These are phyloP conservation scores for Santalum album DNA, from an alignment of 164 flowering plant species.

Conservation along the genomic window DNA sequence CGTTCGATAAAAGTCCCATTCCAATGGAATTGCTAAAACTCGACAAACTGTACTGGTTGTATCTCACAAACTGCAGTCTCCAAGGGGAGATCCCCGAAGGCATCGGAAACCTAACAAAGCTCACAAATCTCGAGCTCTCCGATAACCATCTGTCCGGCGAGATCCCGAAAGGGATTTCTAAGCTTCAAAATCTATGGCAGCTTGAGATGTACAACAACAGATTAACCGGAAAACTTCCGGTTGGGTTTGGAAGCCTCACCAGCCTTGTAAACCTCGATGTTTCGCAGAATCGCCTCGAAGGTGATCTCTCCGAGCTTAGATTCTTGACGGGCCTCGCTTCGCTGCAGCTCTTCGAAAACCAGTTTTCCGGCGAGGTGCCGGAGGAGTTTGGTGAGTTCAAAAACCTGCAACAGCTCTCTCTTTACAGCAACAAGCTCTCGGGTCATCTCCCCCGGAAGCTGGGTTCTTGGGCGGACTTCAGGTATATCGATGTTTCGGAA, in stretches of 20 bases:
- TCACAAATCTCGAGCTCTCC: constrained; percentile 28
- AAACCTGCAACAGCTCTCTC: constrained; percentile 17
- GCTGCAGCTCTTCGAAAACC: constrained; percentile 33
- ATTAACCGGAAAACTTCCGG: constrained; percentile 24
- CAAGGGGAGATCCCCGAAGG: constrained; percentile 24
- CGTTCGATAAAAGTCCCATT: constrained; percentile 33
- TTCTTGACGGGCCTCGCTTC: constrained; percentile 20
- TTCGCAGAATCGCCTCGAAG: constrained; percentile 23
- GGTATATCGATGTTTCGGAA: constrained; percentile 32
- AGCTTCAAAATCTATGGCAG: constrained; percentile 24
- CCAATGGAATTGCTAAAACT: constrained; percentile 45
- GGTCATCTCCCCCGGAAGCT: constrained; percentile 28
- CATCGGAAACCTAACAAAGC: constrained; percentile 19
- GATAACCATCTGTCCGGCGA: constrained; percentile 23
- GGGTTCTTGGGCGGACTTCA: constrained; percentile 26
- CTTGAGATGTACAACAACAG: constrained; percentile 32
- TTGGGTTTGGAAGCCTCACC: constrained; percentile 28
- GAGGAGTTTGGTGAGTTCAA: constrained; percentile 33
- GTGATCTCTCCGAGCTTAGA: constrained; percentile 29
- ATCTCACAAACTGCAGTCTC: constrained; percentile 42
- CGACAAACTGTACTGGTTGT: constrained; percentile 43
- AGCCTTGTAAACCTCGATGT: constrained; percentile 23
- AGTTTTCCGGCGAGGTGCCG: constrained; percentile 27
- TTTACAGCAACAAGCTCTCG: constrained; percentile 28
- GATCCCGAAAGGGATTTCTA: constrained; percentile 24